Base-by-base conservation (phyloP, 805 yeast species). In the Monosporozyma siamensis region DNA sequence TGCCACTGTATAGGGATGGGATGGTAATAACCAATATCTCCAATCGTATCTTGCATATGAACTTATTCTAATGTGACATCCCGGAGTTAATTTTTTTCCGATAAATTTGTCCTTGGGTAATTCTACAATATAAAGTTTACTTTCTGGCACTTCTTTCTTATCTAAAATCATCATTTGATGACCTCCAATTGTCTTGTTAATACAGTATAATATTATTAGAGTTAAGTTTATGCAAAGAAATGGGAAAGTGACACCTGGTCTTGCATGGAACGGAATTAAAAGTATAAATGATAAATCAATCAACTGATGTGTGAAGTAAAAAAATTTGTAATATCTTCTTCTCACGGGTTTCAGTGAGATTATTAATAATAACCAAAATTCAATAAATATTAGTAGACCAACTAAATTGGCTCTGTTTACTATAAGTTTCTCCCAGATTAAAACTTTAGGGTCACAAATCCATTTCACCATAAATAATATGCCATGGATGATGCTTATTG, bases 1-100 rank as follows among this genome's bases (percentile, higher is more conserved):
- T 69, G 0, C 77, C 74, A 10, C 80, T 65, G 88, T 78, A 52
- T 69, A 82, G 2, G 90, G 89, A 54, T 82, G 89, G 2, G 82
- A 66, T 6, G 90, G 78, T 4, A 66, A 55, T 2, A 80, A 21
- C 72, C 77, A 71, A 41, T 59, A 67, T 42, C 69, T 56, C 2
- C 68, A 68, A 41, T 68, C 62, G 15, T 42, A 47, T 31, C 53
- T 56, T 17, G 63, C 49, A 20, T 63, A 58, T 9, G 59, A 55
- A 3, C 74, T 70, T 2, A 79, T 45, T 49, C 88, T 63, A 2
- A 80, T 41, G 51, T 82, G 89, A 1, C 80, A 70, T 0, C 78
- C 85, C 0, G 32, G 32, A 7, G 32, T 14, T 4, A 12, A 14
- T 26, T 15, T 15, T n/a, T 1, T 6, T 29, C 18, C 17, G 8